A percentile compares a stretch with the other conserved stretches of the same genome.
phyloP scores from a whole-genome alignment of 352 stramenopile species.

The Phytopythium kandeliae region DNA sequence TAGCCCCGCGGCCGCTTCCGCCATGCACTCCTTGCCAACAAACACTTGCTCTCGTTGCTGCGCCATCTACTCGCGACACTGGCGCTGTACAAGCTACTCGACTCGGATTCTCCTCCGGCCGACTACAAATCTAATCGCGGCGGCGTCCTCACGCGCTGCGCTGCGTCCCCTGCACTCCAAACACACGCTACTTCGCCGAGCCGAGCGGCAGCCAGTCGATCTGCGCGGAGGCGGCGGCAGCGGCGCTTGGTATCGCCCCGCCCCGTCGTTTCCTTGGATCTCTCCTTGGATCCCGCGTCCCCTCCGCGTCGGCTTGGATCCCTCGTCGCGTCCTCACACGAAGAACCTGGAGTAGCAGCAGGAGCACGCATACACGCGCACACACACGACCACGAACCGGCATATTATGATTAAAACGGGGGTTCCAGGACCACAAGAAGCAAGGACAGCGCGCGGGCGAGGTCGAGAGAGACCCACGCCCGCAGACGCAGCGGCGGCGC shows the following conservation, averaged over 20 bases:
- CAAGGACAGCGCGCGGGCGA: no score
- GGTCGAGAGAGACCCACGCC: no score
- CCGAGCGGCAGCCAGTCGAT: no score
- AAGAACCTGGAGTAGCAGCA: background rate
- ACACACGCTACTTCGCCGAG: background rate
- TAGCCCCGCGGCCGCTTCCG: no score
- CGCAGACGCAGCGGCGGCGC: no score
- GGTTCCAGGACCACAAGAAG: background rate
- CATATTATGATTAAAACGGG: constrained; percentile 4
- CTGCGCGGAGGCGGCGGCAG: no score
- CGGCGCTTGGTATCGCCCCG: background rate
- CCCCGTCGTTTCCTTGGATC: background rate
- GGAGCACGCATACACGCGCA: background rate
- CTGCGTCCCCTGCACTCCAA: background rate
- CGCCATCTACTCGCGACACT: no score
- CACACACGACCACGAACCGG: constrained; percentile 1
- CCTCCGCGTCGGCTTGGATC: background rate
- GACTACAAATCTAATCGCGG: constrained; percentile 1
- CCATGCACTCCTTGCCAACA: no score
- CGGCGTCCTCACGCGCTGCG: background rate
- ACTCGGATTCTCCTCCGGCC: background rate
- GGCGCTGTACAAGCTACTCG: no score
- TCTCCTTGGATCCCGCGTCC: background rate
- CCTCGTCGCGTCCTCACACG: background rate
- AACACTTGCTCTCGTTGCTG: no score